Base-by-base conservation (phyloP, 805 yeast genomes). In the Monosporozyma unispora region DNA sequence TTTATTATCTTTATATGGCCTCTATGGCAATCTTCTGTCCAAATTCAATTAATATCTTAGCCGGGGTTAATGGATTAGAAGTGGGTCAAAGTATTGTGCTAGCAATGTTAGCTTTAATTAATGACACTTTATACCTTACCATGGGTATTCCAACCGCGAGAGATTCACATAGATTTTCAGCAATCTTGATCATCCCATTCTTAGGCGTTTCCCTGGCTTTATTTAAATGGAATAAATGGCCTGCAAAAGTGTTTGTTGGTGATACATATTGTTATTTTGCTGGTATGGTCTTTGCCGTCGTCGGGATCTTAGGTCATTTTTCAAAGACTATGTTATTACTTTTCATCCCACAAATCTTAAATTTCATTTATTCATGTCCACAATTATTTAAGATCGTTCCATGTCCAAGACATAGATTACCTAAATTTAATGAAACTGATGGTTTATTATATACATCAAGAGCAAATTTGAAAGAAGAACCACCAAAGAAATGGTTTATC, bases 211-310 rank as follows among this genome's bases (percentile, higher is more conserved):
- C 95, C 0, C 53, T 82, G 1, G 95, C 86, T 0, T 69, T 93
- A 49, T 77, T 86, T 57, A 79, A 78, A 57, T 83, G 74, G 71
- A 93, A 93, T 64, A 85, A 90, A 84, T 93, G 75, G 71, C 99
- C 99, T 0, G 88, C 99, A 0, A 70, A 70, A 50, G 98, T 88
- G 1, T 93, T 93, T 69, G 99, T 93, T 7, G 99, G 99, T 28
- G 99, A 93, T 64, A 91, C 99, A 0, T 93, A 85, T 72, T 93
- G 99, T 69, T 93, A 93, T 68, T 90, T 93, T 67, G 88, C 96
- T 23, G 99, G 99, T 3, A 93, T 93, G 99, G 96, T 93, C 0
- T 89, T 93, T 67, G 99, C 98, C 0, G 93, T 90, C 25, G 96
- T 87, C 28, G 98, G 97, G 1, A 93, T 93, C 33, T 75, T 87